phyloP scores from a whole-genome alignment of 352 stramenopile genomes.

The Paralagenidium karlingii region DNA sequence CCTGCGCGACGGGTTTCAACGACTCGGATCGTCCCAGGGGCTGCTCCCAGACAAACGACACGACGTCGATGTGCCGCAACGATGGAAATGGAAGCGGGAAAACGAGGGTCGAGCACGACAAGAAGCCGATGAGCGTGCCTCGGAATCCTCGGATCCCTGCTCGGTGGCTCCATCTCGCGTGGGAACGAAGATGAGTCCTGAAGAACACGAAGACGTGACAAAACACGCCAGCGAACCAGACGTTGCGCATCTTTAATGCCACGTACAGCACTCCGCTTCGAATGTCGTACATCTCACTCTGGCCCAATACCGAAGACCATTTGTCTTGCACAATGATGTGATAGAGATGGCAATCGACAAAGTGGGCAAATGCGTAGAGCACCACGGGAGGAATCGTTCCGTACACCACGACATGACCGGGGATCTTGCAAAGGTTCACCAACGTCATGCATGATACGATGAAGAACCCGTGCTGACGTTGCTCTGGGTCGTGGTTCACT shows the following conservation, averaged over 20 bases:
- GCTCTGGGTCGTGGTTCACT: background rate
- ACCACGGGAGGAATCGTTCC: constrained; percentile 17
- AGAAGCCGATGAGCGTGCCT: constrained; percentile 1
- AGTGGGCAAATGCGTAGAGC: constrained; percentile 14
- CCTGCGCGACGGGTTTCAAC: too few species aligned
- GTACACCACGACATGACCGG: constrained; percentile 10
- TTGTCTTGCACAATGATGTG: constrained; percentile 10
- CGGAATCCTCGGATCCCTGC: constrained; percentile 3
- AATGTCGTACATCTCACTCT: too few species aligned
- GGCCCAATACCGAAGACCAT: constrained; percentile 10
- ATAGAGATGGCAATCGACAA: constrained; percentile 9
- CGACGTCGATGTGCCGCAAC: too few species aligned
- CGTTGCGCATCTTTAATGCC: constrained; percentile 13
- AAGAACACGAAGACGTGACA: too few species aligned
- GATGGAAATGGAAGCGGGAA: too few species aligned
- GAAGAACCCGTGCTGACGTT: background rate
- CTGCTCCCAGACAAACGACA: too few species aligned
- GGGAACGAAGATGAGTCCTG: too few species aligned
- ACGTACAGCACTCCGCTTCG: constrained; percentile 11
- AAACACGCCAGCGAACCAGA: constrained; percentile 15
- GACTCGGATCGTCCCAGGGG: too few species aligned
- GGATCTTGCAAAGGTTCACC: constrained; percentile 5
- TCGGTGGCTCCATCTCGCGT: background rate
- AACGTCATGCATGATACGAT: too few species aligned
- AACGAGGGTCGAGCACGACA: too few species aligned